These are phyloP conservation scores for Syzygium aqueum DNA, from an alignment of 345 rosid genomes.

Conservation along the genomic window DNA sequence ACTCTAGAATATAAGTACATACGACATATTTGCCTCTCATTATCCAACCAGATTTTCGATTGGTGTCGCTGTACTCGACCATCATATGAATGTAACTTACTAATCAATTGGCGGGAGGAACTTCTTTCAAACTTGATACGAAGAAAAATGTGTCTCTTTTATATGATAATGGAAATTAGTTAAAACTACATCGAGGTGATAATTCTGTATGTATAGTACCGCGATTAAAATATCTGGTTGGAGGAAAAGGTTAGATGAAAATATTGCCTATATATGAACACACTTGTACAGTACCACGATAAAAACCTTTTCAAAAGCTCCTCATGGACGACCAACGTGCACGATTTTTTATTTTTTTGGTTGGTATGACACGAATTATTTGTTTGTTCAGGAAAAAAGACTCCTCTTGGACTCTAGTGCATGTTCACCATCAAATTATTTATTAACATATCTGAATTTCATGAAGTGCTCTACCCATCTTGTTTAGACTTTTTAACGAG, in stretches of 20 bases:
- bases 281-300: not conserved
- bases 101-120: not conserved
- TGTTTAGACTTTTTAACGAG: no score
- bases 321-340: no score
- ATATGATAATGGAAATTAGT: not conserved
- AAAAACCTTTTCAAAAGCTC: no score
- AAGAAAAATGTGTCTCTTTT: not conserved
- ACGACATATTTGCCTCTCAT: not conserved
- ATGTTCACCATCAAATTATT: no score
- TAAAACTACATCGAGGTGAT: not conserved
- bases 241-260: not conserved
- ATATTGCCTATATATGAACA: not conserved
- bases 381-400: no score
- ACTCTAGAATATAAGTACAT: not conserved
- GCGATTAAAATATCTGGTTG: not conserved
- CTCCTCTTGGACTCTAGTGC: no score
- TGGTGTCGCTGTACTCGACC: not conserved
- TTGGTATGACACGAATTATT: no score
- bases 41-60: not conserved
- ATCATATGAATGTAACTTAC: not conserved
- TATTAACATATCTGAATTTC: no score
- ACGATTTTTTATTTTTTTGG: no score
- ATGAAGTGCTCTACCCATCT: no score
- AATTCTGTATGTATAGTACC: not conserved
- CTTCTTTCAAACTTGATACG: not conserved